Evolutionary conservation across 257 asterid species (phyloP), one percentile per base, ranked within the genome.

Genomic region (Nicotiana tomentosiformis): DNA sequence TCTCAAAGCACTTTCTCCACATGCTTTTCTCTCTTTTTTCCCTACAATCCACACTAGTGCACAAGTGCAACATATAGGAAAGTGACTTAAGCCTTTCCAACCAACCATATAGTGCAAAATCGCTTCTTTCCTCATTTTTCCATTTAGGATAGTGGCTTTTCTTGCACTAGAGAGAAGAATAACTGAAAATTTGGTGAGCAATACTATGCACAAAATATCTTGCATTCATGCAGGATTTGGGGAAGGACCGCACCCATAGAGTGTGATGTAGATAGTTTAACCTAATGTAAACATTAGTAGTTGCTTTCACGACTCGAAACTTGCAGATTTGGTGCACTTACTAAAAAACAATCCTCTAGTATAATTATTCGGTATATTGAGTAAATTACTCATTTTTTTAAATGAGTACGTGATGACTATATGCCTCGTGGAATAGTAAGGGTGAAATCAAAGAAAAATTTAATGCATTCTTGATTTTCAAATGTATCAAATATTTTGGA

Each of bases 171-270:
- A 35, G 77, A 68, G 30, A 18, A 18, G 11, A 39, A 39, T 10
- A 43, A 43, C 0, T 1, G 10, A 7, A 43, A 1, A 8, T 2
- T 43, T 8, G 0, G 49, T 43, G 3, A 3, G 11, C 49, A 2
- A 11, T 0, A 0, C 3, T 3, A 0, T 43, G 11, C 49, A 43
- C 11, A 43, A 8, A 39, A 2, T 0, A 39, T 39, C 1, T 0
- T 1, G 1, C 0, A 1, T 39, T 39, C 0, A 0, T 0, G 10
- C 3, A 7, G 2, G 3, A 1, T 39, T 39, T 2, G 10, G 10
- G 49, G 49, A 43, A 43, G 8, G 10, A 3, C 0, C 0, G 2
- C 3, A 2, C 2, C 0, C 0, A 43, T 2, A 8, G 0, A 0
- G 49, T 43, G 11, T 43, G 11, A 2, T 43, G 0, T 8, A 43